These are phyloP conservation scores for Cornus kousa DNA, from an alignment of 148 eudicot genomes.

Conservation along the genomic window DNA sequence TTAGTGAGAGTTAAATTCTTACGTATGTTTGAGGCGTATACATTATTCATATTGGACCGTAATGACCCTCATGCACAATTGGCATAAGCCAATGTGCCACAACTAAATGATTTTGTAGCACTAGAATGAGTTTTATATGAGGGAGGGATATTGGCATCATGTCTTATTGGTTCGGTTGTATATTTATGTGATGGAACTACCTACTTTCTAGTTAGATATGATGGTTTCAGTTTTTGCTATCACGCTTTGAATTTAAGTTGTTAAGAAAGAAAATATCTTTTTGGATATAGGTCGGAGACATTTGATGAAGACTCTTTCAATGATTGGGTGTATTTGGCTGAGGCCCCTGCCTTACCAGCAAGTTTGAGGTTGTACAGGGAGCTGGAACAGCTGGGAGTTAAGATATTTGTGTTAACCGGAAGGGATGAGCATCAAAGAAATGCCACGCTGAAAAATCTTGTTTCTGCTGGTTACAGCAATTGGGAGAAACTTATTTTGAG, in stretches of 20 bases:
- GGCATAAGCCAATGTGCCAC: conserved; percentile 77
- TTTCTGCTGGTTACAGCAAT: conserved; percentile 54
- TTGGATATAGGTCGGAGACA: conserved; percentile 43
- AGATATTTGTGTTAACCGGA: conserved; percentile 75
- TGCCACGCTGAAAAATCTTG: conserved; percentile 50
- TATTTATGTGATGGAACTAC: not conserved
- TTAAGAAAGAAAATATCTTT: not conserved
- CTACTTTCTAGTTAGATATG: not conserved
- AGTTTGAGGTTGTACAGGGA: conserved; percentile 73
- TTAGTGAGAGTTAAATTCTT: no score
- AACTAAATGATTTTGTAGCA: conserved; percentile 81
- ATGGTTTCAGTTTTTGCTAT: not conserved
- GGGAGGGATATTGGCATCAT: no score
- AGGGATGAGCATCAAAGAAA: conserved; percentile 59
- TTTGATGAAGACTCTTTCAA: conserved; percentile 54
- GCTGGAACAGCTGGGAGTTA: conserved; percentile 64
- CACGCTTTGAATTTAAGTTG: not conserved
- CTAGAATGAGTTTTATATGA: conserved; percentile 16
- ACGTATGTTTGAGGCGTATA: no score
- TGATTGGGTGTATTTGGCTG: conserved; percentile 55
- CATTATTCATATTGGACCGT: conserved; percentile 27
- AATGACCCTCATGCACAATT: conserved; percentile 61
- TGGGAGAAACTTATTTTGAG: conserved; percentile 76
- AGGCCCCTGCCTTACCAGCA: conserved; percentile 67
- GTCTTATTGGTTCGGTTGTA: not conserved